Conservation (phyloP, 331 rosid genomes). For the Stylosanthes scabra region DNA sequence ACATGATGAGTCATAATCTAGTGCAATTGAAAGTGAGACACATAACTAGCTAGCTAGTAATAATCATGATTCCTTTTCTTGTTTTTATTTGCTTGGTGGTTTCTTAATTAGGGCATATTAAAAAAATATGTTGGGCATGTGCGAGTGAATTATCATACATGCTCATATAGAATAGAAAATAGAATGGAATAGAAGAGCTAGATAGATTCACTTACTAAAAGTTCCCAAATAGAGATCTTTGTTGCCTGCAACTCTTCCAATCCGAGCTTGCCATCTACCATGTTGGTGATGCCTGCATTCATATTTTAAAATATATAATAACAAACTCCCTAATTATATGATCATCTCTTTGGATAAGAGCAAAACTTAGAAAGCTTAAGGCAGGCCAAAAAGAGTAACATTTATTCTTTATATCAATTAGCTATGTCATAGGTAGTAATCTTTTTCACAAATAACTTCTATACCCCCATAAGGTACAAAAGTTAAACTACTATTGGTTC, state of each 20-base stretch:
- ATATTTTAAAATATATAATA: background rate
- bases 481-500: no score
- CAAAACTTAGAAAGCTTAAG: background rate
- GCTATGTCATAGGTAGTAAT: no score
- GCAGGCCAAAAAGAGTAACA: background rate
- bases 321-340: background rate
- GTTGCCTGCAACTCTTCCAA: constrained; percentile 96
- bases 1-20: no score
- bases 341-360: background rate
- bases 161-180: background rate
- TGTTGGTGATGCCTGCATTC: constrained; percentile 87
- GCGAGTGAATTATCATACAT: background rate
- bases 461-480: no score
- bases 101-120: no score
- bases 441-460: no score
- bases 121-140: no score
- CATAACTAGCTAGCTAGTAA: no score
- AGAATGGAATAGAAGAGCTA: no score
- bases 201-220: constrained; percentile 60
- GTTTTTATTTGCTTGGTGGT: no score
- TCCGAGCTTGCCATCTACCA: constrained; percentile 99
- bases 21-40: no score
- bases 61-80: no score
- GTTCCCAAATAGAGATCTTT: constrained; percentile 93
- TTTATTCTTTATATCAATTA: constrained; percentile 15